Evolutionary conservation across 2,329 filamentous ascomycete species (phyloP), one percentile per base, ranked within the genome.

Genomic region (Alternaria sp.): DNA sequence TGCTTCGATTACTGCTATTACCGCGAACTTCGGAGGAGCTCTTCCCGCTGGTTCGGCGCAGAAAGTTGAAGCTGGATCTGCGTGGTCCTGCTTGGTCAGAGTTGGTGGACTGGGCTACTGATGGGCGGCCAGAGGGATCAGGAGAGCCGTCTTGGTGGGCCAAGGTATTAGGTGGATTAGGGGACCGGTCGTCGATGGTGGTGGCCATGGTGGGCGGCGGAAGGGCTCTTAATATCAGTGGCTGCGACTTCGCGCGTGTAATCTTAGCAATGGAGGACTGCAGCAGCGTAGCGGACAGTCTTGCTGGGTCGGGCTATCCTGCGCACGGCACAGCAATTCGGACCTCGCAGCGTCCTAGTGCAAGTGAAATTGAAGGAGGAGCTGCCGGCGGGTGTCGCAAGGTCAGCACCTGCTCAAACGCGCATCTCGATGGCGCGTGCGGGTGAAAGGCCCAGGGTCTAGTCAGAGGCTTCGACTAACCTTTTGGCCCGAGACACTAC

Each of bases 21-120:
- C 43, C 43, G 55, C 69, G 69, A 27, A 54, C 66, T 53, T 77
- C 76, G 43, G 75, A 58, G 12, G 59, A 61, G 38, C 28, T 44
- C 30, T 61, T 61, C 43, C 54, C 78, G 62, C 72, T 76, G 65
- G 74, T 73, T 52, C 77, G 72, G 18, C 77, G 72, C 54, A 80
- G 64, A 59, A 80, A 80, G 60, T 67, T 70, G 69, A 80, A 80
- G 67, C 74, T 77, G 38, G 76, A 67, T 38, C 73, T 57, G 55
- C 69, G 72, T 3, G 68, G 57, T 12, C 59, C 60, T 12, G 58
- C 45, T 18, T 68, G 60, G 46, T 74, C 69, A 40, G 58, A 60
- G 28, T 64, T 64, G 11, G 30, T 28, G 54, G 69, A 40, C 18
- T 67, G 67, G 6, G 65, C 59, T 10, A 64, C 43, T 11, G 63